Conservation (phyloP, 192 early-diverging fungal species). For the Backusella parvicylindrica region DNA sequence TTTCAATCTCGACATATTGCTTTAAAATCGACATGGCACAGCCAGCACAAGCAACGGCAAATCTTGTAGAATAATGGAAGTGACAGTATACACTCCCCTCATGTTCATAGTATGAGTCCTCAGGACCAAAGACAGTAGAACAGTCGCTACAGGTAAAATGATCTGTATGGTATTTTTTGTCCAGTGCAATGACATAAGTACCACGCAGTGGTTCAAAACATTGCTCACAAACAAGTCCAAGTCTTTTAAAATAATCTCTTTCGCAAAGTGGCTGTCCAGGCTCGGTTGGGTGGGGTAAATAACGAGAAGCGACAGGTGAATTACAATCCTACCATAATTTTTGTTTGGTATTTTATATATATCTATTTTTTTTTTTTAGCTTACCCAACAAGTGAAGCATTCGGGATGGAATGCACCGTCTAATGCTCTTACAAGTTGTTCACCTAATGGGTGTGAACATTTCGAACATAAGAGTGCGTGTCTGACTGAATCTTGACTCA, state of each 20-base stretch:
- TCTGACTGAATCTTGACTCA: not conserved
- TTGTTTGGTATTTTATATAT: not conserved
- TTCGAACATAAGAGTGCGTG: constrained; percentile 18
- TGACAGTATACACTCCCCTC: constrained; percentile 92
- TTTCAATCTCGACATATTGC: constrained; percentile 93
- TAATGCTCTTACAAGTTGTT: constrained; percentile 90
- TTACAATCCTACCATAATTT: constrained; percentile 63
- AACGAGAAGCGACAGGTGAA: constrained; percentile 77
- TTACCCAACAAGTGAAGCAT: constrained; percentile 94
- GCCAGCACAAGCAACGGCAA: constrained; percentile 92
- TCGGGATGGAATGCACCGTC: constrained; percentile 85
- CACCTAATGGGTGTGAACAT: constrained; percentile 71
- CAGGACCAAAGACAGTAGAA: constrained; percentile 86
- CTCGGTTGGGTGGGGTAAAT: constrained; percentile 66
- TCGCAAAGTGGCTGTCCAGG: constrained; percentile 78
- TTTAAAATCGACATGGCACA: constrained; percentile 94
- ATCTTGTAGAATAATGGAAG: constrained; percentile 88
- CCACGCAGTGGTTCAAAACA: constrained; percentile 88
- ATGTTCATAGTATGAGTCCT: constrained; percentile 96
- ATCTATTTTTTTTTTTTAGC: not conserved
- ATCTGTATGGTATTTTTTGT: constrained; percentile 94
- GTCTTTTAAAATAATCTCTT: constrained; percentile 81
- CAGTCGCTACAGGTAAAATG: constrained; percentile 97
- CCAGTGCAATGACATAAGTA: constrained; percentile 89
- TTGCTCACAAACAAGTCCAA: constrained; percentile 80